phyloP scores from a whole-genome alignment of 2,329 filamentous ascomycete species.

The Penicillium glabrum region DNA sequence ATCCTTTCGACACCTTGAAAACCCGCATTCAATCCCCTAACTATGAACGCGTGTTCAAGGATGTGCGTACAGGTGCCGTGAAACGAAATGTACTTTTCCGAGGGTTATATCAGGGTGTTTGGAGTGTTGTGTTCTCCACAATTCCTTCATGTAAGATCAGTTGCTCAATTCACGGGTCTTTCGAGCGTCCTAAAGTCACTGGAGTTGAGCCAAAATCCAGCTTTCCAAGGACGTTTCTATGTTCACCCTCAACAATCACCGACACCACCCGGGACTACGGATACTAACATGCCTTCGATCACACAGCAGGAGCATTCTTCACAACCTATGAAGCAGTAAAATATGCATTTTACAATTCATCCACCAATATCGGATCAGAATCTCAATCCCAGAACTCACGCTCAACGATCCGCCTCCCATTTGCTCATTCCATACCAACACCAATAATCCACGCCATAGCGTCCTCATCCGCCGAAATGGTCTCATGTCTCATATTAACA shows the following conservation, averaged over 20 bases:
- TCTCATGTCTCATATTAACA: conserved; percentile 82
- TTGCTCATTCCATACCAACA: conserved; percentile 56
- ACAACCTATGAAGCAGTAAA: conserved; percentile 84
- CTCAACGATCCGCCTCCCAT: conserved; percentile 16
- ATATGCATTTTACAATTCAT: conserved; percentile 57
- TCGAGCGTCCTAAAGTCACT: too few species aligned
- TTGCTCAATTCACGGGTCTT: too few species aligned
- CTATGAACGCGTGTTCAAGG: conserved; percentile 66
- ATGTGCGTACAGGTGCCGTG: conserved; percentile 55
- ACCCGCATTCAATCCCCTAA: conserved; percentile 79
- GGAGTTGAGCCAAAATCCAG: too few species aligned
- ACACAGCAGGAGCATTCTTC: conserved; percentile 82
- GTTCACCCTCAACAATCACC: too few species aligned
- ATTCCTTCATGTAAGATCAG: conserved; percentile 70
- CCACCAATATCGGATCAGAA: conserved; percentile 8
- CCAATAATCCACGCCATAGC: conserved; percentile 71
- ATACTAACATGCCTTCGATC: neutral
- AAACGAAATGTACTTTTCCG: conserved; percentile 61
- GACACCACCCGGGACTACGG: neutral
- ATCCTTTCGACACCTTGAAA: conserved; percentile 87
- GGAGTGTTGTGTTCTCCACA: conserved; percentile 80
- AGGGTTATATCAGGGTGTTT: conserved; percentile 84
- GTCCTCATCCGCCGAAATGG: conserved; percentile 75
- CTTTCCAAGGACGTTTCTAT: too few species aligned
- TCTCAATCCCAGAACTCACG: neutral